Percentiles rank a stretch among this genome's conserved stretches.
phyloP scores from a whole-genome alignment of 768 basidiomycete genomes.

The Boletus sensibilis region DNA sequence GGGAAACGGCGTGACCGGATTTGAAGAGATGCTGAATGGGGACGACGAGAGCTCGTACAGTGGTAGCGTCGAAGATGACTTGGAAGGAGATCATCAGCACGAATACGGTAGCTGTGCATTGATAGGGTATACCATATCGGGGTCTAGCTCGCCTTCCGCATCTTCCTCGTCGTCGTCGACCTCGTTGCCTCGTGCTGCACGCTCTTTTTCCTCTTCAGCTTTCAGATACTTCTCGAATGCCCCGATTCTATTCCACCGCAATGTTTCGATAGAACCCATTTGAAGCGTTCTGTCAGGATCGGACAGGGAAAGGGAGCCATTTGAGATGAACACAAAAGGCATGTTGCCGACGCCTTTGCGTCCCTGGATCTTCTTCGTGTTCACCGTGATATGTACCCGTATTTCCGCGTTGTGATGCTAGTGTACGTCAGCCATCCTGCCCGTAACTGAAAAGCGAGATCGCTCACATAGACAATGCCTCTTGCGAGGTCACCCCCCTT shows the following conservation, averaged over 20 bases:
- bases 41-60: constrained; percentile 27
- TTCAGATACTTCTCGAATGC: constrained; percentile 29
- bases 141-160: constrained; percentile 28
- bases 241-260: constrained; percentile 31
- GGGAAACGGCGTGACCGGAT: constrained; percentile 33
- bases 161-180: constrained; percentile 25
- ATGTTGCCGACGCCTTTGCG: constrained; percentile 60
- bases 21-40: constrained; percentile 26
- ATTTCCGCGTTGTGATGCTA: constrained; percentile 55
- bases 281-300: constrained; percentile 23
- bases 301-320: constrained; percentile 37
- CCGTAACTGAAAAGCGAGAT: not conserved
- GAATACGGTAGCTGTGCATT: not conserved
- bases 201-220: constrained; percentile 29
- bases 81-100: not conserved
- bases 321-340: constrained; percentile 59
- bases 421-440: not conserved
- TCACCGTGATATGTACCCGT: constrained; percentile 63
- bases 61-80: constrained; percentile 32
- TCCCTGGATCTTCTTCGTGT: constrained; percentile 47
- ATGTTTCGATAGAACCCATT: constrained; percentile 24
- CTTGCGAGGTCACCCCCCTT: constrained; percentile 39
- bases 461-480: constrained; percentile 64
- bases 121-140: constrained; percentile 24
- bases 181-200: constrained; percentile 12